phyloP scores from a whole-genome alignment of 345 rosid species.

The Euphorbia lathyris region DNA sequence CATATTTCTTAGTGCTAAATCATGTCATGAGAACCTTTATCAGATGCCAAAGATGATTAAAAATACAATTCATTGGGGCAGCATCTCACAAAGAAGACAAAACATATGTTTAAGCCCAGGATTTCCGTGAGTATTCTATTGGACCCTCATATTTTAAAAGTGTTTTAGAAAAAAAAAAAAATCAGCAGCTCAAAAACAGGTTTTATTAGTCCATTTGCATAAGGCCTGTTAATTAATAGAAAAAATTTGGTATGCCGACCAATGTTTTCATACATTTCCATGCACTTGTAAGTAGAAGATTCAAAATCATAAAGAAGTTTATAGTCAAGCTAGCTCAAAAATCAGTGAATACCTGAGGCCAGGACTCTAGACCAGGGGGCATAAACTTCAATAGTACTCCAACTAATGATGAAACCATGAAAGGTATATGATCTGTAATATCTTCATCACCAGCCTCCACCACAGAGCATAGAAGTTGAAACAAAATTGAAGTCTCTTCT shows the following conservation, averaged over 20 bases:
- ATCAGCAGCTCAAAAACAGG: too few species aligned
- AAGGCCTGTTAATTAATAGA: background rate
- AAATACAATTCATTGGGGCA: background rate
- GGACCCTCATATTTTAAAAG: too few species aligned
- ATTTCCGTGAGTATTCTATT: too few species aligned
- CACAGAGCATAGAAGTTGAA: slow-evolving; percentile 67
- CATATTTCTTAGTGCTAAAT: background rate
- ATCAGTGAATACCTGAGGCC: slow-evolving; percentile 62
- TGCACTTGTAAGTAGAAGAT: background rate
- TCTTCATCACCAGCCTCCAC: slow-evolving; percentile 61
- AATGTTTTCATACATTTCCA: background rate
- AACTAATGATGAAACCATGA: slow-evolving; percentile 52
- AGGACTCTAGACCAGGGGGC: slow-evolving; percentile 48
- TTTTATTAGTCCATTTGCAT: background rate
- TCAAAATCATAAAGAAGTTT: background rate
- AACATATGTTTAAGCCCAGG: too few species aligned
- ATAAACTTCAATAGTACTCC: slow-evolving; percentile 44
- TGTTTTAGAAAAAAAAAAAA: too few species aligned
- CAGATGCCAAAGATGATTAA: background rate
- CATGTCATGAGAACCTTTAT: background rate
- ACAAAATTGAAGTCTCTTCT: slow-evolving; percentile 56
- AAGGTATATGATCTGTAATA: slow-evolving; percentile 62
- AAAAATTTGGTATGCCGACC: background rate
- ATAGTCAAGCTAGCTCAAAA: slow-evolving; percentile 12
- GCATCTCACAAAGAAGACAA: background rate